phyloP scores from a whole-genome alignment of 495 filamentous ascomycete species.

The Lentithecium fluviatile region DNA sequence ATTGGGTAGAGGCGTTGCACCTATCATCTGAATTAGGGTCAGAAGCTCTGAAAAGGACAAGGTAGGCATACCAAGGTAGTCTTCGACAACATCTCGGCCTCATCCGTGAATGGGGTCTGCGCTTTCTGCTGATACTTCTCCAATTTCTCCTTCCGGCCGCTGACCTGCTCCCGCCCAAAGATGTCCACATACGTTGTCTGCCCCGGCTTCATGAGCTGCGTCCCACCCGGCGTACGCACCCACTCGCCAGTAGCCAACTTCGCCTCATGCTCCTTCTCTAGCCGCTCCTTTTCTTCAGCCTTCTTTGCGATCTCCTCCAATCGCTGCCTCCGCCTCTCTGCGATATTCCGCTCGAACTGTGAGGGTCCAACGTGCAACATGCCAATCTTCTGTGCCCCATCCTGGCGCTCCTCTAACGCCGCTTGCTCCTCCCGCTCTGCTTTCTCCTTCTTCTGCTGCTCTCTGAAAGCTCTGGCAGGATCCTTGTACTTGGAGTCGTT shows the following conservation, averaged over 20 bases:
- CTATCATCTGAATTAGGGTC: conserved; percentile 40
- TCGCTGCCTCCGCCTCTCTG: conserved; percentile 24
- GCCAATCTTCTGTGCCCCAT: conserved; percentile 38
- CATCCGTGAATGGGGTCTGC: conserved; percentile 9
- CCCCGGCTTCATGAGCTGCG: conserved; percentile 42
- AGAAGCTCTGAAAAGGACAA: neutral
- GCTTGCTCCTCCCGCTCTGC: conserved; percentile 38
- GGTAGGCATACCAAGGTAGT: conserved; percentile 18
- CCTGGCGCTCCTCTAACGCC: conserved; percentile 46
- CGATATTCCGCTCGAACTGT: conserved; percentile 25
- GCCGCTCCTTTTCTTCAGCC: conserved; percentile 50
- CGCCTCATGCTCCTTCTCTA: conserved; percentile 45
- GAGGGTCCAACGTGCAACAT: conserved; percentile 39
- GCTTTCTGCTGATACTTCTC: conserved; percentile 15
- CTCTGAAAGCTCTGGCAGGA: conserved; percentile 13
- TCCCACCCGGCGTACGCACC: conserved; percentile 51
- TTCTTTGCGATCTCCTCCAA: conserved; percentile 42
- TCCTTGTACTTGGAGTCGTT: conserved; percentile 47
- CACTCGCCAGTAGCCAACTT: conserved; percentile 45
- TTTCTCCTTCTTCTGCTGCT: conserved; percentile 19
- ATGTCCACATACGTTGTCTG: conserved; percentile 41
- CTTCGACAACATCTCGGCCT: conserved; percentile 16
- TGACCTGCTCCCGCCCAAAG: conserved; percentile 29
- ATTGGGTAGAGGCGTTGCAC: conserved; percentile 66
- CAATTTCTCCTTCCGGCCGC: conserved; percentile 2